A percentile compares a stretch with the other conserved stretches of the same genome.
These are phyloP conservation scores for Colletotrichum tanaceti DNA, from an alignment of 2,329 filamentous ascomycete species.

Conservation along the genomic window DNA sequence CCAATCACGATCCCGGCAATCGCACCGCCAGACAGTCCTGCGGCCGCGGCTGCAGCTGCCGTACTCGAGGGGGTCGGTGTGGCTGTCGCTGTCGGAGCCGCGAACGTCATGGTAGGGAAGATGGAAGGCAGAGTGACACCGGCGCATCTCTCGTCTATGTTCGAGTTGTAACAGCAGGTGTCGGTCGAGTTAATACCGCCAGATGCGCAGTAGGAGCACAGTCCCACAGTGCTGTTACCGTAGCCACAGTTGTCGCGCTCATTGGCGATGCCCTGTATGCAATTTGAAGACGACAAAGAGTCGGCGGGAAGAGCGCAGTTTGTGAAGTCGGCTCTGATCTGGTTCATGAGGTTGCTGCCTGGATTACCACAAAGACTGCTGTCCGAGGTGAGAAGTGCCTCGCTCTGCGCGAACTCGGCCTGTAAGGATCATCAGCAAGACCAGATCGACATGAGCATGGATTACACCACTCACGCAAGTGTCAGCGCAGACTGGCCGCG, in stretches of 20 bases:
- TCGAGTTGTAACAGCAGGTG: conserved; percentile 89
- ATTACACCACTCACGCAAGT: conserved; percentile 74
- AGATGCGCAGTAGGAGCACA: conserved; percentile 87
- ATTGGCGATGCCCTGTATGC: conserved; percentile 81
- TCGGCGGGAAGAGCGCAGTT: conserved; percentile 87
- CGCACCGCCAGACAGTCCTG: conserved; percentile 78
- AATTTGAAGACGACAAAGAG: conserved; percentile 77
- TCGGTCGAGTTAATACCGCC: conserved; percentile 93
- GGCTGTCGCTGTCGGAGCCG: conserved; percentile 59
- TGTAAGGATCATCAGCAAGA: conserved; percentile 51
- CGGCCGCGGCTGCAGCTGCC: conserved; percentile 49
- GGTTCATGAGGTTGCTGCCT: conserved; percentile 71
- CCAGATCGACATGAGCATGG: conserved; percentile 8
- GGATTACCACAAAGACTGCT: conserved; percentile 76
- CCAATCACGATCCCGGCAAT: conserved; percentile 94
- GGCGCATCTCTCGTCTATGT: conserved; percentile 78
- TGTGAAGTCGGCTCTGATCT: conserved; percentile 92
- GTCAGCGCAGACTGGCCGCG: conserved; percentile 86
- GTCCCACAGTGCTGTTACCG: conserved; percentile 74
- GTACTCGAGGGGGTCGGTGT: conserved; percentile 50
- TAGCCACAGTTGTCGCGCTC: conserved; percentile 91
- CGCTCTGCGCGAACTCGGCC: conserved; percentile 88
- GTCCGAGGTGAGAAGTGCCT: conserved; percentile 85
- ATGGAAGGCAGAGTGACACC: conserved; percentile 83
- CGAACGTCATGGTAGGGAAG: conserved; percentile 73